Evolutionary conservation across 805 yeast species (phyloP), one percentile per base, ranked within the genome.

Genomic region (Cyberlindnera lachancei): DNA sequence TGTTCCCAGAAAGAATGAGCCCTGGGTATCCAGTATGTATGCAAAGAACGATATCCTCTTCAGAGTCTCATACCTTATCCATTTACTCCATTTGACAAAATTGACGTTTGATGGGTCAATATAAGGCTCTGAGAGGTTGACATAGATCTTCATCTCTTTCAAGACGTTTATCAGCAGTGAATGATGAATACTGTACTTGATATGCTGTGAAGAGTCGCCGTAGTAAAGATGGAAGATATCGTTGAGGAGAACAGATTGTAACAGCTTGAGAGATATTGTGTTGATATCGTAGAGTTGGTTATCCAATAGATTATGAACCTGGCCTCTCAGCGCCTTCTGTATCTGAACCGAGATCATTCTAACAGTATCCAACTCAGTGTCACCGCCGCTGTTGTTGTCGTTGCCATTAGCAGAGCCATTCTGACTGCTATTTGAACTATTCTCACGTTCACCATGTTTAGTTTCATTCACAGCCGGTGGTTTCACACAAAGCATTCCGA

Each of bases 11-110:
- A 66, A 48, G 17, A 60, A 52, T 1, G 62, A 56, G 14, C 53
- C 58, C 34, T 64, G 69, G 4, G 67, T 46, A 36, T 67, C 73
- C 25, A 59, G 44, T 1, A 64, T 44, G 35, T 61, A 63, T n/a
- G 58, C 63, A 35, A 66, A 62, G 30, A 56, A 65, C 0, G 64
- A 61, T 4, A 60, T 41, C 34, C 73, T 45, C 41, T 69, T 71
- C 35, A 59, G 45, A 20, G 64, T 50, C 40, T 72, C 77, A 40
- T 60, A 63, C 16, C 52, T 36, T 3, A 63, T 54, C 77, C 77
- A 71, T 15, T 60, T 56, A 7, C 45, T 37, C 77, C 77, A 71
- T 6, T 36, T 21, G 4, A 29, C 29, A 15, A 28, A 34, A 17
- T 40, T 27, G 38, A 40, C 15, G 19, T 17, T 18, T 20, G 34